A percentile compares a stretch with the other conserved stretches of the same genome.
phyloP scores from a whole-genome alignment of 208 protist species.

The Crithidia mellificae region DNA sequence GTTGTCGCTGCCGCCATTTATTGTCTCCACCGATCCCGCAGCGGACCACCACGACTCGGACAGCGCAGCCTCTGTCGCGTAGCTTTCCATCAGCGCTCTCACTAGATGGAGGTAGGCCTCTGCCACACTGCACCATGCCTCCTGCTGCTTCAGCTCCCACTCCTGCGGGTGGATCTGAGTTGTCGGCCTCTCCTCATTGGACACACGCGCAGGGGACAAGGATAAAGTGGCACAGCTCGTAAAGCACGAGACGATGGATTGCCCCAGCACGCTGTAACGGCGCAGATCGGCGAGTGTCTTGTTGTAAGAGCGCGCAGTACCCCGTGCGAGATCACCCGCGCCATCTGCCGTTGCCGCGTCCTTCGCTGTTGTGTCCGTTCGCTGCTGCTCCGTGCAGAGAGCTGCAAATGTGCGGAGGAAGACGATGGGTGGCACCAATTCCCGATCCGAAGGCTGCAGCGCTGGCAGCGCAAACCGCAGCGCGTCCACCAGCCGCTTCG shows the following conservation, averaged over 20 bases:
- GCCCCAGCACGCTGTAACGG: constrained; percentile 15
- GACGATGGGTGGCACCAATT: not conserved
- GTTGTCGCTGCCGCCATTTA: not conserved
- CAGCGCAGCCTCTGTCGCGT: constrained; percentile 23
- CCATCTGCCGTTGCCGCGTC: not conserved
- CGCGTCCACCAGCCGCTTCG: constrained; percentile 33
- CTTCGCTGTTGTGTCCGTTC: not conserved
- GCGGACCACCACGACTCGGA: constrained; percentile 20
- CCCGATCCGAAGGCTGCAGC: not conserved
- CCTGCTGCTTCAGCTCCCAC: not conserved
- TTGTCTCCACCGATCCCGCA: no score
- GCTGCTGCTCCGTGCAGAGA: constrained; percentile 8
- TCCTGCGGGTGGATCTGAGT: not conserved
- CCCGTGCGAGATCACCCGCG: not conserved
- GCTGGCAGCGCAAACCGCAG: not conserved
- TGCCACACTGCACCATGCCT: constrained; percentile 1
- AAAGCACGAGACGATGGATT: constrained; percentile 20
- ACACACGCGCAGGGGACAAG: not conserved
- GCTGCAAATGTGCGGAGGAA: constrained; percentile 12
- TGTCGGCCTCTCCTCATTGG: not conserved
- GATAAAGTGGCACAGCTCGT: not conserved
- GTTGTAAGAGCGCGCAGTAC: constrained; percentile 13
- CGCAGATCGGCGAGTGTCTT: constrained; percentile 18
- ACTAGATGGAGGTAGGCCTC: constrained; percentile 26
- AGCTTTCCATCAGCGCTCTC: constrained; percentile 4